Conservation (phyloP, 805 yeast genomes). For the Ogataea degrootiae region DNA sequence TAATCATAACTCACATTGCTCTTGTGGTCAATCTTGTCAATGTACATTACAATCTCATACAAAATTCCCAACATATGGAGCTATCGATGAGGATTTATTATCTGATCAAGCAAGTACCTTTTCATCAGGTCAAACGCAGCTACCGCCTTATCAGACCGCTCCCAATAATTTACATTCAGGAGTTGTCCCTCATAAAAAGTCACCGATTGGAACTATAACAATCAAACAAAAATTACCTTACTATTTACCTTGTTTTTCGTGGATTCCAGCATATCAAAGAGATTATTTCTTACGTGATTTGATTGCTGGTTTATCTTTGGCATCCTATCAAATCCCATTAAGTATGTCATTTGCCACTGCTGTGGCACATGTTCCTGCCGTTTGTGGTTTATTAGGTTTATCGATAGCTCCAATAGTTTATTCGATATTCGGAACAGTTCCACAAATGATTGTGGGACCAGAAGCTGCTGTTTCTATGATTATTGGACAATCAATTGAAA, state of each 20-base stretch:
- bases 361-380: slow-evolving; percentile 77
- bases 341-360: slow-evolving; percentile 79
- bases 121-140: too few relatives aligned
- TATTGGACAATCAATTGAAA: slow-evolving; percentile 73
- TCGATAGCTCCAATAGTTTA: slow-evolving; percentile 77
- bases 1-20: neutral
- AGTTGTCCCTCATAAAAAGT: neutral
- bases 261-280: slow-evolving; percentile 52
- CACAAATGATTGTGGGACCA: slow-evolving; percentile 87
- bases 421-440: slow-evolving; percentile 77
- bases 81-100: too few relatives aligned
- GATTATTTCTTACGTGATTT: slow-evolving; percentile 52
- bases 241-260: slow-evolving; percentile 61
- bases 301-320: slow-evolving; percentile 80
- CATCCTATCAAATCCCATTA: slow-evolving; percentile 87
- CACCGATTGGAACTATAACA: neutral
- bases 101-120: too few relatives aligned
- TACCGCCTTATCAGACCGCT: neutral
- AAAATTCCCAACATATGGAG: neutral
- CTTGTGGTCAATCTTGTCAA: neutral
- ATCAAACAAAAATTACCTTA: slow-evolving; percentile 41
- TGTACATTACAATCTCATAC: neutral
- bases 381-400: slow-evolving; percentile 72
- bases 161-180: neutral
- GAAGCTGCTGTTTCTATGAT: slow-evolving; percentile 84